Evolutionary conservation across 805 yeast genomes (phyloP), one percentile per base, ranked within the genome.

Genomic region (Suhomyces sp.): DNA sequence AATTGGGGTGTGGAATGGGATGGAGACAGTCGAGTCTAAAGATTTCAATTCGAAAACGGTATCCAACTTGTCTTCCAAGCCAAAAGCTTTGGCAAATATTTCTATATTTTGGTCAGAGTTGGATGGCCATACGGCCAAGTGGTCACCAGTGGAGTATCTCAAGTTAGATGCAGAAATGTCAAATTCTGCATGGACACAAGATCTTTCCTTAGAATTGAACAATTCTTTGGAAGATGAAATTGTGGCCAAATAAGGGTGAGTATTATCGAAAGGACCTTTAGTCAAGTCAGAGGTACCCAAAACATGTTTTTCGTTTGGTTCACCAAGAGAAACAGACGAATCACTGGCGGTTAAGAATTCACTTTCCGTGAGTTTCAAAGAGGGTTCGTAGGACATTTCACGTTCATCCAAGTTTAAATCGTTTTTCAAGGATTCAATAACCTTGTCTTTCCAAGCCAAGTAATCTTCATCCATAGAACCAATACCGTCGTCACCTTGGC

Each of bases 401-500:
- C 77, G 85, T 63, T 90, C 97, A 48, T 83, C 81, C 38, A 91
- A 69, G 40, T 76, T 68, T 52, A 87, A 70, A 33, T 74, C 67
- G 41, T 72, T 72, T 51, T 81, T 79, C 62, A 90, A 70, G 3
- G 75, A 58, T 11, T 79, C 85, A 49, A 88, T 76, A 39, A 83
- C 69, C 10, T 65, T 60, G 44, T 90, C 97, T 63, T 90, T 93
- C 98, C 98, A 91, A 29, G 88, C 69, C 54, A 93, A 65, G 60
- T 78, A 91, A 63, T 93, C 98, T 63, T 91, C 98, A 60, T 91
- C 98, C 73, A 91, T 79, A 36, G 96, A 78, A 35, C 95, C 98
- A 43, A 76, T 75, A 52, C 96, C 98, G 56, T 91, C 98, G 57
- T 91, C 98, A 59, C 96, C 98, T 60, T 79, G 77, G 30, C 98